Base-by-base conservation (phyloP, 1,284 basidiomycete genomes). In the Termitomyces sp. region DNA sequence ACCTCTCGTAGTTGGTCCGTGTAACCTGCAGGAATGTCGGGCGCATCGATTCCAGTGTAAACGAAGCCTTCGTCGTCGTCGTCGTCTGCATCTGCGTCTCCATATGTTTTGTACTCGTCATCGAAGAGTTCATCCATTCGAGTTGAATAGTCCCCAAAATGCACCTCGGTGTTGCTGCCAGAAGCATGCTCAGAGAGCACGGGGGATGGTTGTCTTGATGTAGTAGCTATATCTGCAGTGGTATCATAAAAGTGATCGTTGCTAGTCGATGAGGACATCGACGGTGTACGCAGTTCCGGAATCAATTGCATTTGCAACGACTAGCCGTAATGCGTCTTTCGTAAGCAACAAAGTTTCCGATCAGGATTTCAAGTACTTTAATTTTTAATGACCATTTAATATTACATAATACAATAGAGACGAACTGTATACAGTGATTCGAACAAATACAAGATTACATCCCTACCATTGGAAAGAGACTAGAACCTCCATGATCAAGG, bases 81-180 rank as follows among this genome's bases (percentile, higher is more conserved):
- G n/a, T 71, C 70, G 15, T 21, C 44, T 15, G 73, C 73, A 55
- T 73, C 71, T 30, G 70, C 73, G 48, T 77, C 78, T 54, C 77
- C 77, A 44, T 31, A 9, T 5, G 7, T 17, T 2, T 33, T 39
- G 26, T 31, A 30, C 38, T 41, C 49, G n/a, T 76, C 81, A 49
- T 74, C 77, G 52, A 91, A 78, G 26, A 90, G 73, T 61, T 91
- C 89, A 47, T 83, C 84, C 80, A 91, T 84, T 56, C 81, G 84
- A 41, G 82, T 73, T 6, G 86, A 81, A 65, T 91, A 92, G 66
- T 86, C 82, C 2, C 80, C 83, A 21, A 60, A 58, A 24, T 67
- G 61, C 59, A 63, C 62, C 8, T 68, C 68, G 40, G 67, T 68
- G 24, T 62, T 65, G 42, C 52, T 59, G 46, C 65, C 64, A 10